Evolutionary conservation across 2,329 filamentous ascomycete genomes (phyloP).

Genomic region (Fusarium albidum): DNA sequence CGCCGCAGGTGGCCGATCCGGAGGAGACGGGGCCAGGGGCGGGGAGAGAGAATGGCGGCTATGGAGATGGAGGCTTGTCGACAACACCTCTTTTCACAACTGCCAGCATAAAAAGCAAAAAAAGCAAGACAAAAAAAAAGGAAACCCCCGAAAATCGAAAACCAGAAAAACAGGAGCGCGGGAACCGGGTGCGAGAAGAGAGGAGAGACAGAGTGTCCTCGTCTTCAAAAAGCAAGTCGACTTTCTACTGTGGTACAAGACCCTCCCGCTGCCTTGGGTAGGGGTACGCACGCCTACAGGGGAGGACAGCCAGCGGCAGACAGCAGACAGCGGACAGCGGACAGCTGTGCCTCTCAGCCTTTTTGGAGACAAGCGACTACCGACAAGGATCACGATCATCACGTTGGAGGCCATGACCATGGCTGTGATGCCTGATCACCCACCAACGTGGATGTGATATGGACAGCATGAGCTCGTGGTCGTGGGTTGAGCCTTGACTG

Average conservation of each 20-base stretch:
- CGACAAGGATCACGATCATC: conserved; percentile 12
- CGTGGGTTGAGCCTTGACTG: conserved; percentile 6
- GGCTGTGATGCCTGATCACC: conserved; percentile 15
- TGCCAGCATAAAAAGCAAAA: neutral
- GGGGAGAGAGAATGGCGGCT: neutral
- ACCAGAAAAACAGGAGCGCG: neutral
- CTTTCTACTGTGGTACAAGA: conserved; percentile 10
- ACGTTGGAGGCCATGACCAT: conserved; percentile 9
- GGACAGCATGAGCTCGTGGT: neutral
- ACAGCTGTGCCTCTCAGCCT: neutral
- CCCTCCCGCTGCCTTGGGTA: neutral
- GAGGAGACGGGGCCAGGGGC: neutral
- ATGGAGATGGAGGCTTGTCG: neutral
- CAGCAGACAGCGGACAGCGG: neutral
- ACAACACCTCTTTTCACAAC: neutral
- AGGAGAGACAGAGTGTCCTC: conserved; percentile 9
- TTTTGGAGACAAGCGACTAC: neutral
- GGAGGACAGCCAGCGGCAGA: neutral
- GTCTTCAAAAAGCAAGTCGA: conserved; percentile 14
- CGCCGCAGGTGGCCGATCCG: conserved; percentile 15
- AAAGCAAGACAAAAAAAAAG: neutral
- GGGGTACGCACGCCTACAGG: conserved; percentile 6
- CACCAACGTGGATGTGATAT: neutral
- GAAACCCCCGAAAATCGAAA: too few species aligned
- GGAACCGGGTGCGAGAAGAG: conserved; percentile 10